Percentiles rank a stretch among this genome's conserved stretches.
These are phyloP conservation scores for Tilletiopsis washingtonensis DNA, from an alignment of 1,284 basidiomycete genomes.

Conservation along the genomic window DNA sequence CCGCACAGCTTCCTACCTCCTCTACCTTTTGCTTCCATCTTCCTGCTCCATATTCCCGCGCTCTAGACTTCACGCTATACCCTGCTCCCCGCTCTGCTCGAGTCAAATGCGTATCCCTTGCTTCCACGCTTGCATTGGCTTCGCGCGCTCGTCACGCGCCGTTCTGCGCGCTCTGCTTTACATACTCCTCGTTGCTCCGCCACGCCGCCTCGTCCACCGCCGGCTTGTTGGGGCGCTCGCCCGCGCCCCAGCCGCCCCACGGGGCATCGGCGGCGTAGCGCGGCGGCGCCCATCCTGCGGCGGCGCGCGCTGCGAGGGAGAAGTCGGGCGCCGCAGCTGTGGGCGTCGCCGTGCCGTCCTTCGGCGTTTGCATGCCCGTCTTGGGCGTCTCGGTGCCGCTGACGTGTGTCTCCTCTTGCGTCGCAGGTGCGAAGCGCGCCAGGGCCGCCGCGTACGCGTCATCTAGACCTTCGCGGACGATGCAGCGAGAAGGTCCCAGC, in stretches of 20 bases:
- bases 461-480: conserved; percentile 32
- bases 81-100: no score
- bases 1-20: no score
- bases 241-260: conserved; percentile 6
- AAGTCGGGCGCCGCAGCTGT: neutral
- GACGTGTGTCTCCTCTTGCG: neutral
- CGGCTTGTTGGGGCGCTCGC: neutral
- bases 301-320: conserved; percentile 6
- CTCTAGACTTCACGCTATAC: no score
- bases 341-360: no score
- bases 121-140: no score
- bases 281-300: conserved; percentile 31
- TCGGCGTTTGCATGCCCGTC: no score
- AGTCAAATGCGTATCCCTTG: no score
- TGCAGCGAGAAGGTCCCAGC: conserved; percentile 19
- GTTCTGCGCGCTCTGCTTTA: no score
- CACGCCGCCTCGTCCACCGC: neutral
- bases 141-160: no score
- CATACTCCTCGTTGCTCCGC: neutral
- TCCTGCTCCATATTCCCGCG: no score
- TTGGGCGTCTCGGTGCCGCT: conserved; percentile 3
- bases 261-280: conserved; percentile 17
- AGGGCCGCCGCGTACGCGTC: conserved; percentile 15
- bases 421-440: conserved; percentile 1
- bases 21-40: no score